phyloP scores from a whole-genome alignment of 352 stramenopile species.

The Globisporangium ultimum region DNA sequence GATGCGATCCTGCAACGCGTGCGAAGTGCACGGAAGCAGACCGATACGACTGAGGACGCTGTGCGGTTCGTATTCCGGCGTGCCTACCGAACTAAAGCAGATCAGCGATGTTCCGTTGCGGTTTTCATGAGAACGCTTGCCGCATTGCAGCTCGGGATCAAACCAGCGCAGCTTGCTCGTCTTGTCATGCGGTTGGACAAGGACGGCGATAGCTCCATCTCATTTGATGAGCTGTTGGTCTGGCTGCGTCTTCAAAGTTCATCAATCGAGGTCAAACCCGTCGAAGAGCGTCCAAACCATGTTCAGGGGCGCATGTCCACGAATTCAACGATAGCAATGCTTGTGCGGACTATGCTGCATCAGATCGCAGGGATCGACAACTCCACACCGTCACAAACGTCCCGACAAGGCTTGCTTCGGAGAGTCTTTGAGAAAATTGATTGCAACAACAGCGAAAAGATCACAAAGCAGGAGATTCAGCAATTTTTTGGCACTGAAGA shows the following conservation, averaged over 20 bases:
- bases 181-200: slow-evolving; percentile 54
- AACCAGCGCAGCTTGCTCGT: slow-evolving; percentile 41
- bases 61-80: slow-evolving; percentile 48
- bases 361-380: slow-evolving; percentile 10
- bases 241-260: slow-evolving; percentile 41
- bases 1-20: slow-evolving; percentile 42
- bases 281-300: not conserved
- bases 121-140: slow-evolving; percentile 40
- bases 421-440: slow-evolving; percentile 50
- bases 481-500: slow-evolving; percentile 31
- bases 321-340: slow-evolving; percentile 10
- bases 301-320: not conserved
- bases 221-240: slow-evolving; percentile 62
- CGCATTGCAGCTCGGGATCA: slow-evolving; percentile 38
- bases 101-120: slow-evolving; percentile 18
- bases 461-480: slow-evolving; percentile 47
- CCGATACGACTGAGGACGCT: slow-evolving; percentile 42
- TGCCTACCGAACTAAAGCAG: slow-evolving; percentile 29
- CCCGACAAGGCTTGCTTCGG: slow-evolving; percentile 7
- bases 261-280: not conserved
- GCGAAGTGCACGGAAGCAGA: slow-evolving; percentile 26
- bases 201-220: slow-evolving; percentile 50
- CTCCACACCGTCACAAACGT: not conserved
- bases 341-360: slow-evolving; percentile 17
- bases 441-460: slow-evolving; percentile 44